Percentiles rank a stretch among this genome's conserved stretches.
Evolutionary conservation across 495 filamentous ascomycete species (phyloP).

Genomic region (Aspergillus sclerotioniger): DNA sequence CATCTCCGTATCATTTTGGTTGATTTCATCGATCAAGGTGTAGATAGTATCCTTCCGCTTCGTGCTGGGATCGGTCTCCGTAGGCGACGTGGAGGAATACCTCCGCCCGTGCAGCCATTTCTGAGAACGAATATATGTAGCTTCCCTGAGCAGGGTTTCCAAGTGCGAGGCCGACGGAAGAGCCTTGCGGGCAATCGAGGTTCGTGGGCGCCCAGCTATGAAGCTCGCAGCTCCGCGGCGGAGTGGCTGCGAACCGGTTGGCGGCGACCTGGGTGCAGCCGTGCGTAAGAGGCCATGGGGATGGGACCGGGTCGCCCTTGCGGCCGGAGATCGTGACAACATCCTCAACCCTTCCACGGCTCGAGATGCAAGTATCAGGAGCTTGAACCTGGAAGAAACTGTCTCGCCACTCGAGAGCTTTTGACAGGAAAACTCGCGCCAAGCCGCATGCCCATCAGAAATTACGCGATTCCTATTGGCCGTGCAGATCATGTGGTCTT

Average conservation of each 20-base stretch:
- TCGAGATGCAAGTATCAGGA: slow-evolving; percentile 8
- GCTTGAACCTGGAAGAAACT: slow-evolving; percentile 14
- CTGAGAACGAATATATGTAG: not conserved
- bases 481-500: slow-evolving; percentile 6
- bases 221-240: slow-evolving; percentile 26
- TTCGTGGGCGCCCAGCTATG: slow-evolving; percentile 19
- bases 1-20: slow-evolving; percentile 35
- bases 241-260: slow-evolving; percentile 27
- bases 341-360: slow-evolving; percentile 26
- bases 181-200: slow-evolving; percentile 14
- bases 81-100: slow-evolving; percentile 24
- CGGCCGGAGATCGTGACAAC: slow-evolving; percentile 35
- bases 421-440: slow-evolving; percentile 35
- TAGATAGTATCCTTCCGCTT: slow-evolving; percentile 32
- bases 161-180: slow-evolving; percentile 5
- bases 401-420: slow-evolving; percentile 22
- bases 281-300: slow-evolving; percentile 28
- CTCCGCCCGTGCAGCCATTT: slow-evolving; percentile 18
- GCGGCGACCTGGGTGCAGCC: slow-evolving; percentile 17
- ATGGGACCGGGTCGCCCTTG: slow-evolving; percentile 29
- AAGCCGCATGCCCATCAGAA: slow-evolving; percentile 31
- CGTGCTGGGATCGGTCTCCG: slow-evolving; percentile 15
- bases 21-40: slow-evolving; percentile 39
- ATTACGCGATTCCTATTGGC: slow-evolving; percentile 33
- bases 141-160: not conserved